These are phyloP conservation scores for Monascus purpureus DNA, from an alignment of 495 filamentous ascomycete species.

Conservation along the genomic window DNA sequence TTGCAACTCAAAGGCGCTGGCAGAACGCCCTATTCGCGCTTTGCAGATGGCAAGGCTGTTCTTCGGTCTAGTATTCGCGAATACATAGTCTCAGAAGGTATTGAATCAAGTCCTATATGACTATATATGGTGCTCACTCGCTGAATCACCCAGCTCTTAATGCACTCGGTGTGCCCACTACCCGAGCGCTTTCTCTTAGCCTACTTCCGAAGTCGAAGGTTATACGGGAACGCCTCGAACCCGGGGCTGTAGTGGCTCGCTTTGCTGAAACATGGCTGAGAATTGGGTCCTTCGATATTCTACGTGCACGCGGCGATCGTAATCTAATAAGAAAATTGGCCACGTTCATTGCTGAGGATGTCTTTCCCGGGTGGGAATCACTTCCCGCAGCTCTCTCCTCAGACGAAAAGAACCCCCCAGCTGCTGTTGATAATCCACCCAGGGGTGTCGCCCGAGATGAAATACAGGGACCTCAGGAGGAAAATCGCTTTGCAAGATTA, in stretches of 20 bases:
- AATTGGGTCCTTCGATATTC: constrained; percentile 88
- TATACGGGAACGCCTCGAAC: constrained; percentile 70
- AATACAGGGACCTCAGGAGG: constrained; percentile 50
- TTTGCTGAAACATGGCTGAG: constrained; percentile 89
- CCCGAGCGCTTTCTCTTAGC: constrained; percentile 70
- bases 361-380: constrained; percentile 70
- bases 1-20: constrained; percentile 91
- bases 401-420: constrained; percentile 12
- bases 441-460: constrained; percentile 39
- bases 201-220: constrained; percentile 60
- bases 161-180: constrained; percentile 72
- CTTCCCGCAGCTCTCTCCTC: constrained; percentile 44
- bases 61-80: constrained; percentile 83
- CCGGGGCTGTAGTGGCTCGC: constrained; percentile 79
- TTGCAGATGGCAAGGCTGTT: constrained; percentile 95
- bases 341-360: constrained; percentile 72
- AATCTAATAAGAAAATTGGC: constrained; percentile 55
- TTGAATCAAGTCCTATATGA: background rate
- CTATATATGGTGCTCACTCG: constrained; percentile 2
- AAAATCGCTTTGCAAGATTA: constrained; percentile 76
- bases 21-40: constrained; percentile 83
- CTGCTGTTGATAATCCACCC: constrained; percentile 26
- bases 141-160: constrained; percentile 39
- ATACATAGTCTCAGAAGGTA: constrained; percentile 76
- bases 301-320: constrained; percentile 68